Evolutionary conservation across 2,329 filamentous ascomycete genomes (phyloP), one percentile per base, ranked within the genome.

Genomic region (Tolypocladium endophyticum): DNA sequence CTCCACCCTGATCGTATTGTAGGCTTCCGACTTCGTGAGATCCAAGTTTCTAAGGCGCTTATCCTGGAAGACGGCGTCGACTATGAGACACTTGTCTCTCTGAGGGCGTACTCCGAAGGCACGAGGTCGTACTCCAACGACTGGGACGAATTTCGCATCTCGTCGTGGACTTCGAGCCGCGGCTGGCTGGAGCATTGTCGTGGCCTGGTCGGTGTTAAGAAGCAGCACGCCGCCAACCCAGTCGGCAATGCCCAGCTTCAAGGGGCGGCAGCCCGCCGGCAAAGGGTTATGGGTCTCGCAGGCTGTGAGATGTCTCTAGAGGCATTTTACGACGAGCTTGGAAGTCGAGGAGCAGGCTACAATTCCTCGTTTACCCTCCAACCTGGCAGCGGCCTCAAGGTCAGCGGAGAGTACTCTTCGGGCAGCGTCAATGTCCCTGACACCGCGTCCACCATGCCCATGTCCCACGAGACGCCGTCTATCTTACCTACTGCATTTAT

Each of bases 131-230:
- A 71, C 20, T 78, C 77, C 0, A 77, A 78, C 38, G 67, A 70
- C 3, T 84, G 81, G 81, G 75, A 81, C 56, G 80, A 83, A 65
- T 86, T 86, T 69, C 70, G 75, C 1, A 80, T 86, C 33, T 81
- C 76, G 54, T 83, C 82, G 0, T 83, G 77, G 76, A 76, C 76
- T 0, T 73, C 75, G 18, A 74, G 70, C 16, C 74, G 79, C 47
- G 78, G 79, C 14, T 86, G 83, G 83, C 77, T 78, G 0, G 80
- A 86, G 64, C 79, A 87, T 65, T 85, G 82, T 66, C 74, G 77
- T 56, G 81, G 81, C n/a, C 71, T 81, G 3, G 73, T 85, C 12
- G 70, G 74, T 7, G 73, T 79, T 23, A 67, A 68, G 56, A 56
- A 58, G 12, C 56, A 41, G 1, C 47, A 55, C 1, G 52, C 28